phyloP scores from a whole-genome alignment of 441 rosid species.

The Melastoma candidum region DNA sequence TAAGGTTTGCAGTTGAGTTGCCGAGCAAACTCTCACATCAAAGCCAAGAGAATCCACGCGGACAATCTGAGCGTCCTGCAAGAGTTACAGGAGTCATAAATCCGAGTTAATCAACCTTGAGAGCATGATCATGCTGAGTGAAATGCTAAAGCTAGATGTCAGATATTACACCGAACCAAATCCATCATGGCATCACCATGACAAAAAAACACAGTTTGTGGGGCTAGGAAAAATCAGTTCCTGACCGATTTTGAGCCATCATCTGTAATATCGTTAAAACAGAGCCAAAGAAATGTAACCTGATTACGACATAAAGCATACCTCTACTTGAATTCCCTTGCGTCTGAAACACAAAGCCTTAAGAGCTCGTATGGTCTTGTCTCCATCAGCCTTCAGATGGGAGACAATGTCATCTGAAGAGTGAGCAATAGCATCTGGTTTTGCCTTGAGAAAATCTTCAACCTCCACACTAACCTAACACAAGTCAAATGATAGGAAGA shows the following conservation, averaged over 20 bases:
- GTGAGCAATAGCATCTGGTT: conserved; percentile 77
- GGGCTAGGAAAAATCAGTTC: too few relatives aligned
- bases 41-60: conserved; percentile 79
- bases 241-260: too few relatives aligned
- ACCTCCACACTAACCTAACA: conserved; percentile 53
- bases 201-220: too few relatives aligned
- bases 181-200: too few relatives aligned
- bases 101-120: too few relatives aligned
- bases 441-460: conserved; percentile 67
- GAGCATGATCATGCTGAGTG: too few relatives aligned
- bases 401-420: conserved; percentile 60
- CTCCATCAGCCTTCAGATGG: conserved; percentile 60
- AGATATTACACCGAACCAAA: too few relatives aligned
- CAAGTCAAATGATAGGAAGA: too few relatives aligned
- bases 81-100: not conserved
- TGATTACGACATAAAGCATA: not conserved
- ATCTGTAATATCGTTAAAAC: too few relatives aligned
- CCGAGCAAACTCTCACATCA: conserved; percentile 77
- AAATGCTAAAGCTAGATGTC: too few relatives aligned
- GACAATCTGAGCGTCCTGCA: conserved; percentile 59
- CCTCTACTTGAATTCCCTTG: conserved; percentile 55
- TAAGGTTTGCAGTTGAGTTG: conserved; percentile 67
- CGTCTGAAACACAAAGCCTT: conserved; percentile 74
- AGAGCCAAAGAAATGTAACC: too few relatives aligned
- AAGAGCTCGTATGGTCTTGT: conserved; percentile 52